A percentile compares a stretch with the other conserved stretches of the same genome.
Conservation (phyloP, 176 grass and related monocot genomes). For the Oryza brachyantha region DNA sequence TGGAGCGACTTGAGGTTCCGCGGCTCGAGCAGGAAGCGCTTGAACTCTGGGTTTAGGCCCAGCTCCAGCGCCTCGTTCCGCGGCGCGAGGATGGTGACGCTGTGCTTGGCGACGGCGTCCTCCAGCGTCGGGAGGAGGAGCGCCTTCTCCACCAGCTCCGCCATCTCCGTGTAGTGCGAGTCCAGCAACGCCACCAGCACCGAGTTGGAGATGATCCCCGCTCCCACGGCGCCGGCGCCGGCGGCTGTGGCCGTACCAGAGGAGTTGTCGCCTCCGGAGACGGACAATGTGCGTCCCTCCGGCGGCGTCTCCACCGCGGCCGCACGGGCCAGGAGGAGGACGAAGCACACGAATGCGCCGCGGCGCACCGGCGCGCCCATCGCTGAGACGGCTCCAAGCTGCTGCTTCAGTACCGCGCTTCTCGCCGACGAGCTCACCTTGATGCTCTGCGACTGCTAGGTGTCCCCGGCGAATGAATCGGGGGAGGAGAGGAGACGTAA, state of each 20-base stretch:
- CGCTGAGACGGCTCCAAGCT: neutral
- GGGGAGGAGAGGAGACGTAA: neutral
- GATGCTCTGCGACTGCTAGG: neutral
- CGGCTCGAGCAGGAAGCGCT: constrained; percentile 57
- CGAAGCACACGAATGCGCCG: constrained; percentile 41
- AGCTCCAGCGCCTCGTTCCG: constrained; percentile 54
- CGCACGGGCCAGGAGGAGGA: constrained; percentile 21
- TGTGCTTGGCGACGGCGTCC: constrained; percentile 52
- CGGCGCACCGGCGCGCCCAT: constrained; percentile 47
- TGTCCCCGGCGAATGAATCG: neutral
- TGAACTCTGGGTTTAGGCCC: constrained; percentile 45
- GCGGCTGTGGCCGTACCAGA: neutral
- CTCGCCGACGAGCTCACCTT: neutral
- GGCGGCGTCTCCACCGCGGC: constrained; percentile 13
- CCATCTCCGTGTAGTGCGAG: constrained; percentile 68
- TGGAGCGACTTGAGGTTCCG: constrained; percentile 64
- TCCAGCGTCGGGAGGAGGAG: constrained; percentile 53
- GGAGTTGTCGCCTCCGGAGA: neutral
- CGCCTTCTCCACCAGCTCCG: constrained; percentile 75
- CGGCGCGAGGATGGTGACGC: constrained; percentile 57
- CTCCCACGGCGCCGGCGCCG: neutral
- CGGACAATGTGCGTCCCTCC: constrained; percentile 45
- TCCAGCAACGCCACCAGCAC: constrained; percentile 59
- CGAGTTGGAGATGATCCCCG: constrained; percentile 53
- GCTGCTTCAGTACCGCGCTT: neutral